Conservation (phyloP, 345 rosid species). For the Eucalyptus sideroxylon region DNA sequence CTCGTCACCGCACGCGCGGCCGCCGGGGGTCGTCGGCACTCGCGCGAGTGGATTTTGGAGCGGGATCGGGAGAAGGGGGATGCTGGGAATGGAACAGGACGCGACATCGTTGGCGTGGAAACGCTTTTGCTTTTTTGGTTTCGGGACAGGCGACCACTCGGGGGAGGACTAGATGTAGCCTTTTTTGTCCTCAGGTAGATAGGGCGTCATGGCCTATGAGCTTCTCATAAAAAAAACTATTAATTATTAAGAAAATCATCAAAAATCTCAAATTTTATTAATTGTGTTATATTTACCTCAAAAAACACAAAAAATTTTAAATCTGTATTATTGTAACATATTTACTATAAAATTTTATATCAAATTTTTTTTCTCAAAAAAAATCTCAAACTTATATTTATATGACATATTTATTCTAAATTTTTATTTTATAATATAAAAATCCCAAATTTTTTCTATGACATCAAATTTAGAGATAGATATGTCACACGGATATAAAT, state of each 20-base stretch:
- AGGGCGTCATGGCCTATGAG: not conserved
- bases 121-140: not conserved
- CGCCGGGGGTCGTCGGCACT: not conserved
- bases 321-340: no score
- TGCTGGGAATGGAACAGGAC: not conserved
- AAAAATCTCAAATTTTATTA: no score
- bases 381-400: no score
- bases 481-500: fast-evolving
- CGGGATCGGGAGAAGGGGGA: not conserved
- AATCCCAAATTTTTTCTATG: fast-evolving
- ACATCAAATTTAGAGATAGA: fast-evolving
- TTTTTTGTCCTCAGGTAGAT: not conserved
- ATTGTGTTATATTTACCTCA: fast-evolving
- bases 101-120: not conserved
- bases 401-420: no score
- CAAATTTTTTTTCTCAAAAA: fast-evolving
- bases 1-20: not conserved
- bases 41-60: not conserved
- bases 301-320: fast-evolving
- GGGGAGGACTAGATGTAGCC: not conserved
- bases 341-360: no score
- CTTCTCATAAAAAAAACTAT: not conserved
- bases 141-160: not conserved
- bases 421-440: no score
- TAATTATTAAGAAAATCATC: fast-evolving